Evolutionary conservation across 495 filamentous ascomycete species (phyloP).

Genomic region (Astrothelium macrocarpum): DNA sequence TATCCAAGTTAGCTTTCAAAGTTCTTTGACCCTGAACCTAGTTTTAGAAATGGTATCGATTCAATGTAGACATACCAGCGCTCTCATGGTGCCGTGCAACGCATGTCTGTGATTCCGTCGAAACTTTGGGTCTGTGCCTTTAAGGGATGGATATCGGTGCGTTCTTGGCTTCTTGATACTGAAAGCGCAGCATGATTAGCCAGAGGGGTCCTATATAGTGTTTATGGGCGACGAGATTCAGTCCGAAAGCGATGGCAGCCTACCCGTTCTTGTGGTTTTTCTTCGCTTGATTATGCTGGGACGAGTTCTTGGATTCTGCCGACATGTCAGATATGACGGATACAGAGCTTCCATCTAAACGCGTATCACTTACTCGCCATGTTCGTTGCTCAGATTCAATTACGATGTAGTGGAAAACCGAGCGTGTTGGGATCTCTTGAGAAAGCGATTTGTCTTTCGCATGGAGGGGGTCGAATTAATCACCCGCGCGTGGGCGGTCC

Average conservation of each 20-base stretch:
- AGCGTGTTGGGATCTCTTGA: not conserved
- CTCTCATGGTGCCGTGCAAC: slow-evolving; percentile 95
- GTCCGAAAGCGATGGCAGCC: slow-evolving; percentile 19
- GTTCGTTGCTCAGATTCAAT: too few relatives aligned
- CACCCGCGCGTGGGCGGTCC: not conserved
- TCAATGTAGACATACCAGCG: slow-evolving; percentile 60
- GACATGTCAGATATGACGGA: not conserved
- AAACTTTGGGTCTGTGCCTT: slow-evolving; percentile 99
- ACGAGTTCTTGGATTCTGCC: slow-evolving; percentile 96
- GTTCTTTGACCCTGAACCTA: not conserved
- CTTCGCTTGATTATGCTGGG: slow-evolving; percentile 91
- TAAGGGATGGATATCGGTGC: slow-evolving; percentile 94
- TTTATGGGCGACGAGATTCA: too few relatives aligned
- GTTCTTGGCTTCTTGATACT: slow-evolving; percentile 99
- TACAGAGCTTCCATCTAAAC: not conserved
- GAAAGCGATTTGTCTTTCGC: not conserved
- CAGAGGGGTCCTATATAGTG: not conserved
- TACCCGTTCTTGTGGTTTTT: slow-evolving; percentile 99
- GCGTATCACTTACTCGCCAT: slow-evolving; percentile 17
- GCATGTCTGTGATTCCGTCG: slow-evolving; percentile 98
- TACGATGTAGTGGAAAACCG: too few relatives aligned
- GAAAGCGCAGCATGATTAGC: slow-evolving; percentile 14
- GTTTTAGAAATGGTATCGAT: not conserved
- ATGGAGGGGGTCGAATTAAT: not conserved
- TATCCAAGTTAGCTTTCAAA: slow-evolving; percentile 17